Evolutionary conservation across 768 basidiomycete species (phyloP).

Genomic region (Cystoderma amianthinum): DNA sequence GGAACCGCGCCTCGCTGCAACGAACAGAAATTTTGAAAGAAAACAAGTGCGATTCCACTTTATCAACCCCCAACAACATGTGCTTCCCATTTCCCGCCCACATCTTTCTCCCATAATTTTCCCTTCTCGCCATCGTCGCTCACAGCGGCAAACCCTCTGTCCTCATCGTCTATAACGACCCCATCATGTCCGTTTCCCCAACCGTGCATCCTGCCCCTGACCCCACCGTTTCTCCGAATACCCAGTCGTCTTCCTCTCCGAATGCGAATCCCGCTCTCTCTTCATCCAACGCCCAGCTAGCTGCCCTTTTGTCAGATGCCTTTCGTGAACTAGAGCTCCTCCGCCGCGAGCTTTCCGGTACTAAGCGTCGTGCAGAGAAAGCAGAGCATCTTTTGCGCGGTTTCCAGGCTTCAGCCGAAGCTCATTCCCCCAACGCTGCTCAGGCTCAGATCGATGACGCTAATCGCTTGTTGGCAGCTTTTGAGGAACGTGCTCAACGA

Average conservation of each 20-base stretch:
- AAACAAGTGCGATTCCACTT: not conserved
- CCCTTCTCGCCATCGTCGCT: not conserved
- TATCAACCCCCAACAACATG: not conserved
- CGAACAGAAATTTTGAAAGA: not conserved
- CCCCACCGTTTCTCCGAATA: not conserved
- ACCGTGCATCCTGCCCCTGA: too few relatives aligned
- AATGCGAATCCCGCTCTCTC: not conserved
- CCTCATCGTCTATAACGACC: not conserved
- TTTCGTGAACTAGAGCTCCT: slow-evolving; percentile 48
- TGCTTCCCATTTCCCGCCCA: not conserved
- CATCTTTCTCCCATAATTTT: too few relatives aligned
- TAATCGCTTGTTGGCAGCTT: slow-evolving; percentile 29
- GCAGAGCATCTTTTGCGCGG: slow-evolving; percentile 35
- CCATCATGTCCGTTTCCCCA: not conserved
- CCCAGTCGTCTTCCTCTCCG: not conserved
- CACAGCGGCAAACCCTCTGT: not conserved
- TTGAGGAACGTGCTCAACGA: slow-evolving; percentile 40
- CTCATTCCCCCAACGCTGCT: slow-evolving; percentile 9
- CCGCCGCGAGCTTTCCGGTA: slow-evolving; percentile 35
- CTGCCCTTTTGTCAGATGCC: slow-evolving; percentile 45
- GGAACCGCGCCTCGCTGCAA: not conserved
- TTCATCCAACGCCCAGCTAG: slow-evolving; percentile 44
- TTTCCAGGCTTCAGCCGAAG: slow-evolving; percentile 11
- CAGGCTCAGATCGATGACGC: slow-evolving; percentile 6
- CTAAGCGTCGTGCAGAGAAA: slow-evolving; percentile 42